Evolutionary conservation across 1,139 yeast genomes (phyloP).

Genomic region (Candida sojae): DNA sequence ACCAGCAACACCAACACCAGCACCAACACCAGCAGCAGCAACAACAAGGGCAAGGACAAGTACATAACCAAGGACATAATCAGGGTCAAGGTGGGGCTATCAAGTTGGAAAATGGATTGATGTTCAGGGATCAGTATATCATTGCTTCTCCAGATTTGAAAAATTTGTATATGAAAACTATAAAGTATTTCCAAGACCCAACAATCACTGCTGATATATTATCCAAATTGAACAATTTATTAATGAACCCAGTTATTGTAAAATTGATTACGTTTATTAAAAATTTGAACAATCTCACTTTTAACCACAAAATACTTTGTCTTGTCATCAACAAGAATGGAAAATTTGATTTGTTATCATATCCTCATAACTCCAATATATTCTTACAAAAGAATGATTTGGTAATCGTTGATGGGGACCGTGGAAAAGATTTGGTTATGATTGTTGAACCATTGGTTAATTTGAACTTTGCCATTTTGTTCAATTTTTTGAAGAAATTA

Average conservation of each 20-base stretch:
- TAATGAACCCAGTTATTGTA: conserved; percentile 29
- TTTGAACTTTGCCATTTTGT: conserved; percentile 62
- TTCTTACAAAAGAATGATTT: conserved; percentile 48
- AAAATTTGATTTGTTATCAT: conserved; percentile 51
- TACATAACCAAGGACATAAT: too few species aligned
- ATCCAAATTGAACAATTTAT: conserved; percentile 33
- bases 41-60: neutral
- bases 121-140: conserved; percentile 52
- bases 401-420: conserved; percentile 52
- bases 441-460: conserved; percentile 46
- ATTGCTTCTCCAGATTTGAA: conserved; percentile 55
- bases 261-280: conserved; percentile 43
- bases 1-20: conserved; percentile 5
- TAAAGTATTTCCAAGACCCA: conserved; percentile 49
- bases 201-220: conserved; percentile 34
- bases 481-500: conserved; percentile 76
- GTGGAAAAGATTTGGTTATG: conserved; percentile 55
- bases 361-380: conserved; percentile 50
- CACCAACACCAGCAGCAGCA: conserved; percentile 11
- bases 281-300: conserved; percentile 44
- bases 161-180: conserved; percentile 41
- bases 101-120: conserved; percentile 57
- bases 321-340: conserved; percentile 60
- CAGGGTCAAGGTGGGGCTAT: conserved; percentile 14
- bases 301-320: conserved; percentile 43